Base-by-base conservation (phyloP, 805 yeast species). In the Nakazawaea wyomingensis region DNA sequence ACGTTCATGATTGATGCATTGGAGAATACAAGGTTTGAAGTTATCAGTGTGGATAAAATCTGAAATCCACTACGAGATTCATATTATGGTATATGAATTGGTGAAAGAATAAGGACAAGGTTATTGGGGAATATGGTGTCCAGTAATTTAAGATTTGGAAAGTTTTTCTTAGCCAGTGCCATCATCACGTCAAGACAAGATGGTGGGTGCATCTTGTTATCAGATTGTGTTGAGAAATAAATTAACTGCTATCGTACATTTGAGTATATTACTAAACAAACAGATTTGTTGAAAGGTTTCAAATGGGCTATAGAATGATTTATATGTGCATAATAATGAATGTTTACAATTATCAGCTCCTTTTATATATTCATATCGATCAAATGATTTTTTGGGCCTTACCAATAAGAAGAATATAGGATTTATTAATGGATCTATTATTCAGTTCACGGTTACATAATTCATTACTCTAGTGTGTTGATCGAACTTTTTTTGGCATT, bases 1-100 rank as follows among this genome's bases (percentile, higher is more conserved):
- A 87, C 87, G 47, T 89, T 85, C 58, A 91, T 87, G 50, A 71
- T 81, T 48, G 76, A 83, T 49, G 69, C 76, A 49, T 76, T 88
- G 60, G 96, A 88, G 69, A 81, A 78, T 31, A 78, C 83, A 46
- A 96, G 96, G 3, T 88, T 88, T 60, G 96, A 88, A 70, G 78
- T 86, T 53, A 89, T 81, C 41, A 71, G 83, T 34, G 66, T 85
- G 46, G 96, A 88, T 64, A 88, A 85, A 66, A 85, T 88, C n/a
- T n/a, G n/a, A n/a, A n/a, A n/a, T n/a, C n/a, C n/a, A n/a, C n/a
- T n/a, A n/a, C n/a, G n/a, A n/a, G n/a, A n/a, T n/a, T n/a, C n/a
- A n/a, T n/a, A n/a, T n/a, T 82, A 68, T 88, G 96, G 96, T 89
- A 89, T 78, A 71, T 91, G 64, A 88, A 88, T 78, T 88, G 96